Conservation (phyloP, 176 grass and related monocot species). For the Puccinellia tenuiflora region DNA sequence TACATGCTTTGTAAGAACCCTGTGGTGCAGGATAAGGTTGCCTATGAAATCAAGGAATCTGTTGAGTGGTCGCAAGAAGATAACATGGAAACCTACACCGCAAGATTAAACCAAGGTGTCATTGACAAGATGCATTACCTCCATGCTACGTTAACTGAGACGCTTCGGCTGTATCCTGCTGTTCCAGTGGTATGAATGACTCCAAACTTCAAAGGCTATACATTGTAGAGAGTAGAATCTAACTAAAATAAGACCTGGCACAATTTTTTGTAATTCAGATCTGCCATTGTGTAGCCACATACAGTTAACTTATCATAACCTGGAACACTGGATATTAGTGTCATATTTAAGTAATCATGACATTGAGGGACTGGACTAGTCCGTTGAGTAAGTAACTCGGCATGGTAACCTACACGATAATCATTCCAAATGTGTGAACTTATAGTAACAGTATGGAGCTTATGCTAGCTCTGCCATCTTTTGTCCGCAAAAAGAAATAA, state of each 20-base stretch:
- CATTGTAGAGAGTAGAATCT: not conserved
- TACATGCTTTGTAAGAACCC: constrained; percentile 76
- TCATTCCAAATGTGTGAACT: not conserved
- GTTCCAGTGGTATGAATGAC: constrained; percentile 51
- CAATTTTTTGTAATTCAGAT: not conserved
- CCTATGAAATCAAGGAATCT: constrained; percentile 36
- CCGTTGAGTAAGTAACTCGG: not conserved
- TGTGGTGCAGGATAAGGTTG: constrained; percentile 50
- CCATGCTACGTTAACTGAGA: constrained; percentile 47
- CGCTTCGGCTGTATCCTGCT: constrained; percentile 63
- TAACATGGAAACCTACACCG: constrained; percentile 14
- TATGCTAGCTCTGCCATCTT: not conserved
- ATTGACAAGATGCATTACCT: constrained; percentile 66
- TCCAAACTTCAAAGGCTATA: not conserved
- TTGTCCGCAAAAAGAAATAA: not conserved
- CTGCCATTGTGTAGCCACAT: not conserved
- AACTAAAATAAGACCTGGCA: not conserved
- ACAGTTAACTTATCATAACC: not conserved
- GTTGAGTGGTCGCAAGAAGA: constrained; percentile 8
- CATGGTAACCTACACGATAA: not conserved
- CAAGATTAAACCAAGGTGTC: constrained; percentile 31
- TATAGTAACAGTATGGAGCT: not conserved
- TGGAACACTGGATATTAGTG: not conserved
- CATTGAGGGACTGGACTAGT: not conserved
- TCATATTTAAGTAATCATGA: not conserved